phyloP scores from a whole-genome alignment of 2,329 filamentous ascomycete genomes.

The Cryphonectria japonica region DNA sequence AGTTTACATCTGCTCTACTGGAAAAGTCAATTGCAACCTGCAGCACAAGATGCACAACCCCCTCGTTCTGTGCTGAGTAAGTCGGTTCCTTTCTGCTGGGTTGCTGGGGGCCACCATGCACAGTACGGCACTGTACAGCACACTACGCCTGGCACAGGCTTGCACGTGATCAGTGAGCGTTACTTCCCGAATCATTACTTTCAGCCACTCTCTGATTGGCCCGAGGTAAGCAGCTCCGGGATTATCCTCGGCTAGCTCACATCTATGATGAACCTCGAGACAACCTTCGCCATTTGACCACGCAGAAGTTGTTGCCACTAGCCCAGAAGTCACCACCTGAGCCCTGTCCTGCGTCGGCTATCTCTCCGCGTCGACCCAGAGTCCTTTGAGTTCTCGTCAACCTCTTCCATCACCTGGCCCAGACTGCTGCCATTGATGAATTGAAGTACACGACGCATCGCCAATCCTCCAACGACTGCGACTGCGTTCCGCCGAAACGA shows the following conservation, averaged over 20 bases:
- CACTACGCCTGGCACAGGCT: neutral
- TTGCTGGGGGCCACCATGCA: too few species aligned
- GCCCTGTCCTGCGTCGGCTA: constrained; percentile 11
- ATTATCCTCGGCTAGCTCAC: constrained; percentile 21
- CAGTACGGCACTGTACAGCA: neutral
- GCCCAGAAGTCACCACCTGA: constrained; percentile 12
- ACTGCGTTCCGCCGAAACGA: constrained; percentile 6
- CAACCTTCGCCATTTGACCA: neutral
- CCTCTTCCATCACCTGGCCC: neutral
- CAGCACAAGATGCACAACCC: neutral
- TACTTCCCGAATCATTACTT: constrained; percentile 21
- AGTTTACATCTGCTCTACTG: neutral
- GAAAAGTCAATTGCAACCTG: neutral
- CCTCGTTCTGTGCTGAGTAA: too few species aligned
- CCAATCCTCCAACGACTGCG: neutral
- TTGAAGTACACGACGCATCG: constrained; percentile 9
- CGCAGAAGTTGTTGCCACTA: constrained; percentile 20
- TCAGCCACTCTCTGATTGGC: constrained; percentile 17
- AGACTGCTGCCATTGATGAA: neutral
- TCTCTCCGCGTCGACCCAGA: constrained; percentile 8
- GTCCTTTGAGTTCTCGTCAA: neutral
- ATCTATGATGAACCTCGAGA: constrained; percentile 21
- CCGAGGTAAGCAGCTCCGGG: neutral
- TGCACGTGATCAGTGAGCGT: constrained; percentile 15
- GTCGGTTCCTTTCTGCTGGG: neutral